Base-by-base conservation (phyloP, 1,139 yeast species). In the Hanseniaspora sp. region DNA sequence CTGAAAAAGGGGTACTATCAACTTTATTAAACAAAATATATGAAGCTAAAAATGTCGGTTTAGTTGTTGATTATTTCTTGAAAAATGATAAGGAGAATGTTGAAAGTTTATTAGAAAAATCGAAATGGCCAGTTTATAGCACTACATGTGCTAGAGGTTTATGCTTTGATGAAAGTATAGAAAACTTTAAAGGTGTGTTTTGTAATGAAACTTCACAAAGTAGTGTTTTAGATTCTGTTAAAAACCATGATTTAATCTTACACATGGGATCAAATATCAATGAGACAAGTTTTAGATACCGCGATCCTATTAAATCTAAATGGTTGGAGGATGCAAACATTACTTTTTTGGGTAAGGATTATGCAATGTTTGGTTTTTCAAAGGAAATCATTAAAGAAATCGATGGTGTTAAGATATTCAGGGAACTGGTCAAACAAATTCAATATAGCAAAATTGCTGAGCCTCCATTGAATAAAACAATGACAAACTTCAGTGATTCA, bases 51-150 rank as follows among this genome's bases (percentile, higher is more conserved):
- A 70, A 67, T 35, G 86, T 90, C 11, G 76, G 83, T 3, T 67
- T 86, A 30, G 64, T 86, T 52, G 83, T 77, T 12, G 95, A 87
- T 64, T 74, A 80, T 15, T 73, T 84, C 57, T 74, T 82, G 13
- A 76, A 79, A 56, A 75, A 92, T 57, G 80, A 75, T 61, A 73
- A 74, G 37, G 62, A 64, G 1, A 60, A 67, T 13, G 69, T 82
- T 46, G 71, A 73, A 57, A 59, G 69, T 33, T 71, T 86, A 41
- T 73, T 83, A 28, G 65, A 70, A 7, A 64, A 64, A 51, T 69
- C 80, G 12, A 61, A 70, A 8, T 64, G 78, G 54, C 74, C 75
- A 57, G 65, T 72, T 44, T 75, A 68, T 60, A 64, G 72, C 17
- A 71, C 82, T 1, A 67, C 68, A 33, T 65, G 76, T 67, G 80